Evolutionary conservation across 2,329 filamentous ascomycete genomes (phyloP).

Genomic region (Bipolaris zeicola): DNA sequence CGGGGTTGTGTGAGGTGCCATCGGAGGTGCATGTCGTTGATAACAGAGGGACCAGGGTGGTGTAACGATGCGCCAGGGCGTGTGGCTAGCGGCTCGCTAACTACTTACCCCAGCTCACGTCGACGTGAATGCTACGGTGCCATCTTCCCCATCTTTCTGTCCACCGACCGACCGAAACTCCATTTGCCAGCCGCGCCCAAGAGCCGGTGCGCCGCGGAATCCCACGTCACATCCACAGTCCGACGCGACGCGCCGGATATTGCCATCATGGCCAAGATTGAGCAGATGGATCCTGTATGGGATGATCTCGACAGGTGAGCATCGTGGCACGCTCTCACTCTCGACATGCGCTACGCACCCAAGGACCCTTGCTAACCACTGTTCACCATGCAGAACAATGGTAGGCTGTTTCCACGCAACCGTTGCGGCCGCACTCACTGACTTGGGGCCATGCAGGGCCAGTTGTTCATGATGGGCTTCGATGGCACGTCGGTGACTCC

Average conservation of each 20-base stretch:
- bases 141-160: constrained; percentile 39
- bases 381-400: constrained; percentile 50
- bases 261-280: constrained; percentile 58
- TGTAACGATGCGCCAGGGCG: constrained; percentile 27
- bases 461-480: constrained; percentile 83
- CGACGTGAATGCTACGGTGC: constrained; percentile 44
- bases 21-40: constrained; percentile 30
- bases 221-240: constrained; percentile 28
- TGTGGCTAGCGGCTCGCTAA: constrained; percentile 29
- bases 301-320: constrained; percentile 76
- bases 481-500: constrained; percentile 83
- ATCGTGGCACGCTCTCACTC: constrained; percentile 28
- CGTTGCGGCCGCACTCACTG: constrained; percentile 32
- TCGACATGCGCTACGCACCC: constrained; percentile 34
- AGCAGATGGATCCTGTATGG: constrained; percentile 62
- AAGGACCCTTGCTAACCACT: constrained; percentile 40
- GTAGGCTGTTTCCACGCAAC: constrained; percentile 38
- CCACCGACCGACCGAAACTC: constrained; percentile 29
- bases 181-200: constrained; percentile 43
- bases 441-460: constrained; percentile 65
- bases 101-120: constrained; percentile 23
- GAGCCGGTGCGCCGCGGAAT: constrained; percentile 34
- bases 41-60: constrained; percentile 21
- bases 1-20: constrained; percentile 40
- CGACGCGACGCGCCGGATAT: constrained; percentile 48